A percentile compares a stretch with the other conserved stretches of the same genome.
Evolutionary conservation across 352 stramenopile genomes (phyloP).

Genomic region (Thalassiosira hispida): DNA sequence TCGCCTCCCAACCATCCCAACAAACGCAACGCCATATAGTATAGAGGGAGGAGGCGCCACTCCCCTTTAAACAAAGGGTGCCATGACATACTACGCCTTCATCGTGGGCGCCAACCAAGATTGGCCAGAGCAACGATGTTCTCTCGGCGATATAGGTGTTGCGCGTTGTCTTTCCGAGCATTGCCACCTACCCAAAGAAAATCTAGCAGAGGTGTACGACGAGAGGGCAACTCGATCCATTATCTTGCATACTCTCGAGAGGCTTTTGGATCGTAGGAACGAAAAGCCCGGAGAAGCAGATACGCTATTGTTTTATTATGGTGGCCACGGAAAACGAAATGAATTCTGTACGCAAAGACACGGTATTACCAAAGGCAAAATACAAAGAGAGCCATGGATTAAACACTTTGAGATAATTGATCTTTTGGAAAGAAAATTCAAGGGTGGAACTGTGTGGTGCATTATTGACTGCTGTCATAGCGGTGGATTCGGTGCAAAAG

Average conservation of each 20-base stretch:
- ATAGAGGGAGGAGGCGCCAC: no score
- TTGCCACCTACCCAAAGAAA: constrained; percentile 30
- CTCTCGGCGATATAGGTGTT: constrained; percentile 38
- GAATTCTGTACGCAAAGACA: constrained; percentile 36
- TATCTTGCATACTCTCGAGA: constrained; percentile 40
- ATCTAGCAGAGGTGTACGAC: constrained; percentile 45
- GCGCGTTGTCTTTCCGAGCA: constrained; percentile 29
- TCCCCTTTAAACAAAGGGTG: no score
- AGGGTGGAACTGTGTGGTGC: constrained; percentile 27
- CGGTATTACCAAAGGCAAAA: constrained; percentile 18
- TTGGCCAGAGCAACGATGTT: constrained; percentile 44
- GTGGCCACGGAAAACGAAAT: constrained; percentile 34
- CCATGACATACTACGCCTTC: constrained; percentile 52
- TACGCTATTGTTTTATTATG: constrained; percentile 42
- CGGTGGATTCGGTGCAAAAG: constrained; percentile 40
- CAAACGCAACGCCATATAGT: no score
- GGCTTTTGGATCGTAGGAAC: constrained; percentile 40
- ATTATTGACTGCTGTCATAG: constrained; percentile 52
- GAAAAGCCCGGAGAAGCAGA: neutral
- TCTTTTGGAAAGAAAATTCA: constrained; percentile 45
- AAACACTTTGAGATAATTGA: constrained; percentile 48
- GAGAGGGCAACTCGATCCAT: constrained; percentile 35
- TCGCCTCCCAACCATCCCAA: no score
- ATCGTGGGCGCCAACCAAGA: constrained; percentile 48
- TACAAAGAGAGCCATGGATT: constrained; percentile 23